A percentile compares a stretch with the other conserved stretches of the same genome.
These are phyloP conservation scores for Hygrophorus russula DNA, from an alignment of 768 basidiomycete species.

Conservation along the genomic window DNA sequence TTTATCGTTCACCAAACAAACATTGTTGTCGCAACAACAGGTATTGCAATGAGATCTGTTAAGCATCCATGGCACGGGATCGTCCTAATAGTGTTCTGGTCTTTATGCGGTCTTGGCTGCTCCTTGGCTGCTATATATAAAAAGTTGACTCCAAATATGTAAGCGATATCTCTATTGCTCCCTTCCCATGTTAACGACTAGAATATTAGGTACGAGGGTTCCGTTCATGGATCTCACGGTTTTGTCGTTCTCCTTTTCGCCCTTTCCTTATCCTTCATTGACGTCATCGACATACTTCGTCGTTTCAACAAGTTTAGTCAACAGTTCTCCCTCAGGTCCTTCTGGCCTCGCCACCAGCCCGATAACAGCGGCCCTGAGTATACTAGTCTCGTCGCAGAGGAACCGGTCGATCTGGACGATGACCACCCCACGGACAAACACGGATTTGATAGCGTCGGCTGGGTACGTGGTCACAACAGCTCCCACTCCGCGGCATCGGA, in stretches of 20 bases:
- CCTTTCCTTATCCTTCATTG: slow-evolving; percentile 29
- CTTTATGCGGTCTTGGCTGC: slow-evolving; percentile 50
- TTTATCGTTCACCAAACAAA: slow-evolving; percentile 7
- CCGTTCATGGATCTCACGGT: slow-evolving; percentile 53
- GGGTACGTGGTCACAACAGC: slow-evolving; percentile 14
- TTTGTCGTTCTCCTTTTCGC: slow-evolving; percentile 32
- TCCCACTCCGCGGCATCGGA: slow-evolving; percentile 31
- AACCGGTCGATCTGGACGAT: slow-evolving; percentile 39
- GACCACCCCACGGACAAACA: too few species aligned
- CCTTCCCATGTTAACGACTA: slow-evolving; percentile 10
- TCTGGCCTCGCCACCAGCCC: slow-evolving; percentile 39
- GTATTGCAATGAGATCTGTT: slow-evolving; percentile 69
- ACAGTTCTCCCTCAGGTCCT: slow-evolving; percentile 31
- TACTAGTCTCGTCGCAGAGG: slow-evolving; percentile 41
- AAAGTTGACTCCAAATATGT: slow-evolving; percentile 79
- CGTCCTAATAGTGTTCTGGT: slow-evolving; percentile 53
- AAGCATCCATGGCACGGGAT: slow-evolving; percentile 55
- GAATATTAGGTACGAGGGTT: slow-evolving; percentile 52
- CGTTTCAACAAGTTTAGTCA: slow-evolving; percentile 43
- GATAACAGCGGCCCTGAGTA: slow-evolving; percentile 40
- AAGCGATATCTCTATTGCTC: slow-evolving; percentile 21
- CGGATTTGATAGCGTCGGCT: neutral
- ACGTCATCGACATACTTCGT: slow-evolving; percentile 38
- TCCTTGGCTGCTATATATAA: slow-evolving; percentile 59
- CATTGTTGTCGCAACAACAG: slow-evolving; percentile 34